A percentile compares a stretch with the other conserved stretches of the same genome.
phyloP scores from a whole-genome alignment of 108 stramenopile genomes.

The Asterionellopsis glacialis region DNA sequence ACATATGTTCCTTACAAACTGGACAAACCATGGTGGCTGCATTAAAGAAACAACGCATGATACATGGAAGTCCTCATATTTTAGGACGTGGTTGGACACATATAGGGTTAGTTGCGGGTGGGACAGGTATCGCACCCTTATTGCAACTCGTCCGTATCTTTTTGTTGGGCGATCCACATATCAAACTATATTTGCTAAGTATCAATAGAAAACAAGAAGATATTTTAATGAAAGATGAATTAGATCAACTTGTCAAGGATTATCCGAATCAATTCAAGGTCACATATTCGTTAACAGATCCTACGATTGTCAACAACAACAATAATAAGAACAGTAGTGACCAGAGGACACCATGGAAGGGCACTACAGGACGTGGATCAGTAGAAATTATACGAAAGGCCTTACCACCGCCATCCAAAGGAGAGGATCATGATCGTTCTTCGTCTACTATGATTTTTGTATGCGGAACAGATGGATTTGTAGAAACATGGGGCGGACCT shows the following conservation, averaged over 20 bases:
- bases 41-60: slow-evolving; percentile 10
- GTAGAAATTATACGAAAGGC: slow-evolving; percentile 11
- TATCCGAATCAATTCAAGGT: slow-evolving; percentile 21
- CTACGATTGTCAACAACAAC: too few relatives aligned
- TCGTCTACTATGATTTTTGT: slow-evolving; percentile 25
- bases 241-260: slow-evolving; percentile 12
- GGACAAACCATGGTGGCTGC: slow-evolving; percentile 13
- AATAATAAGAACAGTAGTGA: too few relatives aligned
- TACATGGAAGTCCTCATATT: slow-evolving; percentile 13
- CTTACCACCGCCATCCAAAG: slow-evolving; percentile 9
- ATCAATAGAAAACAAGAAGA: slow-evolving; percentile 19
- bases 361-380: slow-evolving; percentile 8
- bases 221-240: slow-evolving; percentile 8
- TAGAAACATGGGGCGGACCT: slow-evolving; percentile 22
- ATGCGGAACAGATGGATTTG: slow-evolving; percentile 26
- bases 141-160: slow-evolving; percentile 17
- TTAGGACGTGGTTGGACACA: slow-evolving; percentile 12
- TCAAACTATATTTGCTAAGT: slow-evolving; percentile 5
- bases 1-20: slow-evolving; percentile 11
- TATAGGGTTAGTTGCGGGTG: slow-evolving; percentile 29
- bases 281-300: slow-evolving; percentile 20
- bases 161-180: slow-evolving; percentile 11
- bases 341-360: slow-evolving; percentile 2
- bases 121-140: slow-evolving; percentile 35
- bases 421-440: too few relatives aligned